A percentile compares a stretch with the other conserved stretches of the same genome.
Evolutionary conservation across 2,329 filamentous ascomycete species (phyloP).

Genomic region (Colletotrichum liriopes): DNA sequence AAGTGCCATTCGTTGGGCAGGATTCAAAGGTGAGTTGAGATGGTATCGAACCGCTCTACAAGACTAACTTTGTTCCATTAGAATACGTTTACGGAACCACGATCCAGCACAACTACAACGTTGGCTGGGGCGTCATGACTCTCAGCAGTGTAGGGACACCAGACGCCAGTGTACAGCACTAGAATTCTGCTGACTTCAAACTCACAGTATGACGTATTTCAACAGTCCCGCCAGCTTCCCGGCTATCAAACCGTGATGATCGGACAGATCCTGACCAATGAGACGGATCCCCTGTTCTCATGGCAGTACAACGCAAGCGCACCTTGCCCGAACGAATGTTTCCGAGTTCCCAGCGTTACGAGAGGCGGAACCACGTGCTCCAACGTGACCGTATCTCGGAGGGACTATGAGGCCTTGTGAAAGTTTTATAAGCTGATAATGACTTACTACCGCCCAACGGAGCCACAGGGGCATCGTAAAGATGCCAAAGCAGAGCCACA

Average conservation of each 20-base stretch:
- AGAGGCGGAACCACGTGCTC: constrained; percentile 34
- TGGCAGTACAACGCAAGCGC: constrained; percentile 65
- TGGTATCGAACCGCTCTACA: no score
- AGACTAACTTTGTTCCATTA: neutral
- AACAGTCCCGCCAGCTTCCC: constrained; percentile 56
- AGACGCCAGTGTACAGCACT: accelerated
- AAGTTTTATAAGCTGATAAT: no score
- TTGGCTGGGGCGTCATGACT: constrained; percentile 31
- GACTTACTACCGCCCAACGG: neutral
- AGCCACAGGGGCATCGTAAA: neutral
- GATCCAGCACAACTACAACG: constrained; percentile 59
- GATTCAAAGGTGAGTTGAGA: constrained; percentile 55
- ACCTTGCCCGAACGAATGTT: constrained; percentile 36
- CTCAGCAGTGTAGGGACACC: constrained; percentile 26
- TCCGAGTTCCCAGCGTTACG: constrained; percentile 19
- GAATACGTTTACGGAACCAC: constrained; percentile 70
- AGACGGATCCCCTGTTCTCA: constrained; percentile 68
- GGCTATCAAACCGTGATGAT: constrained; percentile 56
- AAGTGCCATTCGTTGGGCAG: constrained; percentile 69
- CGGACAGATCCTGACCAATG: constrained; percentile 62
- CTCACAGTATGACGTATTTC: constrained; percentile 61
- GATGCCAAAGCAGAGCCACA: no score
- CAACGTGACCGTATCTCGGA: constrained; percentile 17
- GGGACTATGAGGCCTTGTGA: constrained; percentile 25
- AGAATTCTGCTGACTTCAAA: constrained; percentile 46